Conservation (phyloP, 2,329 filamentous ascomycete species). For the Chaetomium olivaceum region DNA sequence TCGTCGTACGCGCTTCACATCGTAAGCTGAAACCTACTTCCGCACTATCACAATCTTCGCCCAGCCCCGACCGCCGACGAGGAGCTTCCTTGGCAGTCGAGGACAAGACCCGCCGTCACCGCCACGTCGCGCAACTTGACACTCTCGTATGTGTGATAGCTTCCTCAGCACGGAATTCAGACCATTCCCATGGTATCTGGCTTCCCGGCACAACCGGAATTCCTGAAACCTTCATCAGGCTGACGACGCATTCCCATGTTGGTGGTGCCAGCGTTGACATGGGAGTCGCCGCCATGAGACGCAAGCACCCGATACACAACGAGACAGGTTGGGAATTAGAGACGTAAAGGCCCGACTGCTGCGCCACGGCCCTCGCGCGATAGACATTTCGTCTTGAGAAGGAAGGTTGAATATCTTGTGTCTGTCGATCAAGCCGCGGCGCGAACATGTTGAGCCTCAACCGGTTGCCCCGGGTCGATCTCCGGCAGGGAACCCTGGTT, state of each 20-base stretch:
- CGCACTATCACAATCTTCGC: conserved; percentile 12
- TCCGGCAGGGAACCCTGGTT: not conserved
- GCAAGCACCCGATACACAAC: not conserved
- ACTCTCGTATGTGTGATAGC: not conserved
- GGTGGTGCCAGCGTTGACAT: not conserved
- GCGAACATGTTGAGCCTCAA: conserved; percentile 3
- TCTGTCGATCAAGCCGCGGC: conserved; percentile 5
- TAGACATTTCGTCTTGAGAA: conserved; percentile 1
- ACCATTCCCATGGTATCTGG: not conserved
- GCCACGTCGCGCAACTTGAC: not conserved
- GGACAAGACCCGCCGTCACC: not conserved
- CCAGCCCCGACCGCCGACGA: not conserved
- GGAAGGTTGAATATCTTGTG: not conserved
- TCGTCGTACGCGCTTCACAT: not conserved
- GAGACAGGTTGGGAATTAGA: not conserved
- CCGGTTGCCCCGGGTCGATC: conserved; percentile 15
- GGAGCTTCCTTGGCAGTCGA: not conserved
- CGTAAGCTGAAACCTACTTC: conserved; percentile 7
- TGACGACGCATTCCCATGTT: not conserved
- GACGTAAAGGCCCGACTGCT: conserved; percentile 19
- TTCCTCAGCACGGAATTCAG: not conserved
- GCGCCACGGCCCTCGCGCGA: conserved; percentile 5
- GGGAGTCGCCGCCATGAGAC: not conserved
- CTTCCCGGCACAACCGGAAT: not conserved
- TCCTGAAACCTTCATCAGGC: not conserved